Base-by-base conservation (phyloP, 2,329 filamentous ascomycete species). In the Iodosphaeria phyllophila region DNA sequence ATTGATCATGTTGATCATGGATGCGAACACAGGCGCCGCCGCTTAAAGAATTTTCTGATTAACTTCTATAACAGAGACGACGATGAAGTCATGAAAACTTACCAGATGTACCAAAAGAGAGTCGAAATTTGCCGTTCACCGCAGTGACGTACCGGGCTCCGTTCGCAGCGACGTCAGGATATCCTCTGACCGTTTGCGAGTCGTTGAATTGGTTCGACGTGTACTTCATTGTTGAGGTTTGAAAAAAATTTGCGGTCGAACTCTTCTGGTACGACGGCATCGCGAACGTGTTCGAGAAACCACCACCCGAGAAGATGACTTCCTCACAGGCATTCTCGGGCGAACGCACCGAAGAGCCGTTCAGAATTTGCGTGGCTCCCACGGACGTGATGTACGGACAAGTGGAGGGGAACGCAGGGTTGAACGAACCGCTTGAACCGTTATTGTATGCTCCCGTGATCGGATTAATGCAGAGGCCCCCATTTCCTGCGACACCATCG, bases 321-420 rank as follows among this genome's bases (percentile, higher is more conserved):
- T 47, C 51, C 33, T 58, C 49, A 30, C 56, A 56, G 8, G 57
- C 56, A 22, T 48, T 44, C 33, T 61, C 56, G 2, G 52, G 44
- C 8, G 39, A 39, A 12, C 40, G 41, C 22, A 54, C 43, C 2
- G 50, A 48, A 5, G 47, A 48, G n/a, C 46, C 47, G 23, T 45
- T 43, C 19, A 41, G 41, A 27, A 55, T 44, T 38, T 57, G 47
- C 0, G 62, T 65, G 7, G 58, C 61, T 13, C 62, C 61, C 1
- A 66, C 59, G 4, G 55, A 49, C 0, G 58, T 63, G 12, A 65
- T 41, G 34, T 55, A 64, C 13, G 44, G 60, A 34, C 60, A 64
- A 5, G 46, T 48, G 2, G 43, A 46, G 1, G 57, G 56, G 34
- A 60, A 60, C 3, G 43, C 42, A 1, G 58, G 56, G 27, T 55